phyloP scores from a whole-genome alignment of 2,329 filamentous ascomycete genomes.

The Pseudogymnoascus sp. region DNA sequence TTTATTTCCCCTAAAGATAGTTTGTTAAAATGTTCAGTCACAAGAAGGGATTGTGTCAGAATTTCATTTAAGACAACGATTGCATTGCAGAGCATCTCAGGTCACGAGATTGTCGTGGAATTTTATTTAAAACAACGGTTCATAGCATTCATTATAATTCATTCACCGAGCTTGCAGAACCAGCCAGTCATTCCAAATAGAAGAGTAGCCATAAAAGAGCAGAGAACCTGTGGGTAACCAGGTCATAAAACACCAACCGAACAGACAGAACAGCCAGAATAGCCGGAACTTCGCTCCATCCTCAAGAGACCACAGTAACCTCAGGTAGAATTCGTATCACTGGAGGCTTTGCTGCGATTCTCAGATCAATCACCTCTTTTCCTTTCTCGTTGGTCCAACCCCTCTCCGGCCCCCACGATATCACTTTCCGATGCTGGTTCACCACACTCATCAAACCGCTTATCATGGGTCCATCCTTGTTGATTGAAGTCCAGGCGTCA shows the following conservation, averaged over 20 bases:
- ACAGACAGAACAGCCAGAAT: background rate
- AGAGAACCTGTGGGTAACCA: background rate
- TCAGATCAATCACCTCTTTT: slow-evolving; percentile 1
- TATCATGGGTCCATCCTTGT: slow-evolving; percentile 60
- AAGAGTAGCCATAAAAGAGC: background rate
- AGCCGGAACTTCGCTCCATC: background rate
- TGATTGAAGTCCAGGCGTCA: slow-evolving; percentile 61
- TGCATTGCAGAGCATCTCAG: background rate
- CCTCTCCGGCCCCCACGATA: slow-evolving; percentile 63
- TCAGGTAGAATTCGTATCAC: background rate
- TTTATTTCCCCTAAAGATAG: too few relatives aligned
- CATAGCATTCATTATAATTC: background rate
- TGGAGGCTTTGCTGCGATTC: background rate
- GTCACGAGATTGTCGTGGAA: background rate
- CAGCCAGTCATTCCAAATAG: background rate
- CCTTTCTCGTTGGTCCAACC: slow-evolving; percentile 52
- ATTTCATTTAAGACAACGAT: background rate
- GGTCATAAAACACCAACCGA: background rate
- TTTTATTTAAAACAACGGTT: background rate
- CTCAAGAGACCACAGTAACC: slow-evolving; percentile 2
- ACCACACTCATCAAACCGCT: slow-evolving; percentile 49
- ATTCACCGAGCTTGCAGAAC: background rate
- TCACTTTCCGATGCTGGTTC: slow-evolving; percentile 40
- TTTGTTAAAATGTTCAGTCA: background rate
- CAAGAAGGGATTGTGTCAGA: background rate